phyloP scores from a whole-genome alignment of 169 alveolate genomes.

The Plasmodium sp. region DNA sequence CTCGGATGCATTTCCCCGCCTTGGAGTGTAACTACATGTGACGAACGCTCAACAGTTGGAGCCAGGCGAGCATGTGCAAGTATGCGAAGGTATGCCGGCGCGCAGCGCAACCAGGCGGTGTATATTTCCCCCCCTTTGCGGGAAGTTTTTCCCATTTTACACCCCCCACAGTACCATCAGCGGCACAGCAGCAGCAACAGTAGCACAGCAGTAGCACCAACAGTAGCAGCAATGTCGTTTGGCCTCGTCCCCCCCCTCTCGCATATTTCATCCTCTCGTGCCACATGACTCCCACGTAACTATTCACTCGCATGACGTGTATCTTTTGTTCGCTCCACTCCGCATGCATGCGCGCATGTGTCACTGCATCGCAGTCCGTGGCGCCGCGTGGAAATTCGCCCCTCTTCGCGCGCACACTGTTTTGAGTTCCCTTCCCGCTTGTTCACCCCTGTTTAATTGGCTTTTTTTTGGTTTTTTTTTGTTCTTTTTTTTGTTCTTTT shows the following conservation, averaged over 20 bases:
- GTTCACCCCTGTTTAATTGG: too few species aligned
- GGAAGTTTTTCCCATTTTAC: not conserved
- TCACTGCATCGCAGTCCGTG: not conserved
- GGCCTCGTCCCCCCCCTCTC: not conserved
- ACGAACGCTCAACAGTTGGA: not conserved
- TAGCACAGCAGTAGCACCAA: not conserved
- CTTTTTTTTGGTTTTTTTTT: not conserved
- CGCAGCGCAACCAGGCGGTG: not conserved
- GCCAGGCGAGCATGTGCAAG: not conserved
- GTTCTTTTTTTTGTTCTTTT: not conserved
- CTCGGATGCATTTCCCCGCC: not conserved
- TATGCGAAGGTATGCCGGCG: not conserved
- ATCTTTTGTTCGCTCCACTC: not conserved
- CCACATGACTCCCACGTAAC: not conserved
- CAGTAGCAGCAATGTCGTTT: not conserved
- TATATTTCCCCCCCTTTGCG: not conserved
- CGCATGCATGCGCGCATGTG: not conserved
- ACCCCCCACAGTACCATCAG: not conserved
- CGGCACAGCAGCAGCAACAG: too few species aligned
- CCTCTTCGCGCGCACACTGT: not conserved
- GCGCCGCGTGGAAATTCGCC: not conserved
- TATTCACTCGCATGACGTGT: not conserved
- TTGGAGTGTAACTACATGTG: not conserved
- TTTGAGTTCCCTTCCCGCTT: not conserved
- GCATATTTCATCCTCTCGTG: not conserved